Evolutionary conservation across 345 rosid genomes (phyloP), one percentile per base, ranked within the genome.

Genomic region (Brassica cretica): DNA sequence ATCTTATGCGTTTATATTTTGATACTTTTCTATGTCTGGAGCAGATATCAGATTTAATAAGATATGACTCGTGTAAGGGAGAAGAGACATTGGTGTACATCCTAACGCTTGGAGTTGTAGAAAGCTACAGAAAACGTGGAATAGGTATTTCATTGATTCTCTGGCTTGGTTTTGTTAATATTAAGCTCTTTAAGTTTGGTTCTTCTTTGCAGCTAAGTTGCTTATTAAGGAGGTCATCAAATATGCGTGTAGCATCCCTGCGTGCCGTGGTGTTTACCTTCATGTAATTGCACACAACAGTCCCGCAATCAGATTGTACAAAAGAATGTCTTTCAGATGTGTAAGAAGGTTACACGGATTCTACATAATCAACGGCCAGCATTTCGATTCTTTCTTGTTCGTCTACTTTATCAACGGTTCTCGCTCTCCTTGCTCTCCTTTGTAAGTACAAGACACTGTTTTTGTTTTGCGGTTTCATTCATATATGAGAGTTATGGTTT

Each of bases 271-370:
- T 66, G 91, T 89, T 71, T 95, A 95, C 84, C 84, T 95, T 91
- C 99, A 95, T 69, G 99, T 95, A 72, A 90, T 91, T 73, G 90
- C 98, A 60, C 90, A 93, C 84, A 95, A 93, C 80, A 87, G 82
- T 79, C 86, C 98, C 8, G 99, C 99, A 64, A 93, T 95, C 72
- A 82, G 83, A 80, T 72, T 95, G 76, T 95, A 95, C 85, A 84
- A 87, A 82, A 94, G 91, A 86, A 91, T 95, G 95, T 86, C 91
- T 29, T 91, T 91, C 86, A 87, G 87, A 83, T 89, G 91, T 76
- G 80, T 93, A n/a, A 85, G 87, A 80, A 82, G 84, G 72, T 81
- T 91, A 83, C 91, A 83, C 25, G 91, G 90, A 51, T 95, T 91
- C 81, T 93, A 93, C 80, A 77, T 90, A 29, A 91, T 89, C 78